Evolutionary conservation across 345 rosid genomes (phyloP).

Genomic region (Mallotus nudiflorus): DNA sequence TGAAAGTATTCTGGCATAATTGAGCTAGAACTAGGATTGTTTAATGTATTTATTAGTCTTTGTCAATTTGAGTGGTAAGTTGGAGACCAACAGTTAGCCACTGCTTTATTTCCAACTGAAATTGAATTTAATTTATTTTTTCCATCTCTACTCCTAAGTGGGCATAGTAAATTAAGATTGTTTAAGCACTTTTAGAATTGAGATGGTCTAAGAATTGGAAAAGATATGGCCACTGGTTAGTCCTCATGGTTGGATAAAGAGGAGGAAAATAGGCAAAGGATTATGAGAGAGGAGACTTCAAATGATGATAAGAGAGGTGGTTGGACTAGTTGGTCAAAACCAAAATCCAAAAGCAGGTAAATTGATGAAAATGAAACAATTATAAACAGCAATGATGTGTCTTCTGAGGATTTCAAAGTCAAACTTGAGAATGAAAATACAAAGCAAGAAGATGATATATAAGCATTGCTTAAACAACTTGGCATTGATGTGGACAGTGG

Average conservation of each 20-base stretch:
- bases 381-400: slow-evolving; percentile 27
- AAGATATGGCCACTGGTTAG: slow-evolving; percentile 95
- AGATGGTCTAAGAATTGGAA: slow-evolving; percentile 85
- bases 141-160: slow-evolving; percentile 69
- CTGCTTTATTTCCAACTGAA: slow-evolving; percentile 90
- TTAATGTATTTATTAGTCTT: slow-evolving; percentile 80
- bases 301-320: slow-evolving; percentile 72
- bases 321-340: slow-evolving; percentile 98
- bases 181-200: slow-evolving; percentile 96
- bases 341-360: slow-evolving; percentile 43
- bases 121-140: slow-evolving; percentile 83
- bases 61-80: slow-evolving; percentile 97
- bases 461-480: slow-evolving; percentile 72
- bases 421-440: slow-evolving; percentile 50
- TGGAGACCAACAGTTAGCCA: slow-evolving; percentile 84
- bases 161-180: slow-evolving; percentile 75
- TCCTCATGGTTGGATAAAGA: slow-evolving; percentile 88
- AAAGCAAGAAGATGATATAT: slow-evolving; percentile 77
- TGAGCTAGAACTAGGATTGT: slow-evolving; percentile 77
- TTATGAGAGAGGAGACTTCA: slow-evolving; percentile 56
- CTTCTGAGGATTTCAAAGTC: slow-evolving; percentile 38
- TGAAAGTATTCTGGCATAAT: slow-evolving; percentile 44
- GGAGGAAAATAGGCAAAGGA: slow-evolving; percentile 81
- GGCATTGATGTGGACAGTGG: slow-evolving; percentile 75
- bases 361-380: slow-evolving; percentile 39